Base-by-base conservation (phyloP, 1,284 basidiomycete species). In the Ganoderma meredithae region DNA sequence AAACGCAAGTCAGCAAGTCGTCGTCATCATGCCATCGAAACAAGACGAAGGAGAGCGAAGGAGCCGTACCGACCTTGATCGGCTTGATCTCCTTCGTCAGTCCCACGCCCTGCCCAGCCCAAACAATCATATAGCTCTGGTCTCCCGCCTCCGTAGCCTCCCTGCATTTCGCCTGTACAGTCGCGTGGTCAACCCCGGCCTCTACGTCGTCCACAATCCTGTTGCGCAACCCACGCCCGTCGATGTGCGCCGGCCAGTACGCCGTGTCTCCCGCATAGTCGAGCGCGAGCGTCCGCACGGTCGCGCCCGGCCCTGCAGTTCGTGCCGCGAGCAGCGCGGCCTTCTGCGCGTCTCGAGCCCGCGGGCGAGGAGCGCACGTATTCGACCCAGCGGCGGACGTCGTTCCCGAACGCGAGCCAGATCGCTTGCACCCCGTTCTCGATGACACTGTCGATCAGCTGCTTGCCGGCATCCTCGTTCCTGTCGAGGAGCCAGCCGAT, bases 401-500 rank as follows among this genome's bases (percentile, higher is more conserved):
- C 78, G 52, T 81, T 76, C 1, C 93, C 93, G 75, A 91, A 93
- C 0, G 91, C 82, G 56, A 94, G 81, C 92, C 93, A 94, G 62
- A 94, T 79, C 9, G 90, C 90, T 61, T 82, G 82, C n/a, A 91
- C 86, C 27, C 82, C 80, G 67, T 83, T 82, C 62, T 88, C 83
- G 59, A 93, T 81, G 10, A 86, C 86, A 22, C 82, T 76, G 12
- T 82, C 78, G n/a, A 94, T 76, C 22, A 86, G 70, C 22, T 84
- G 79, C 41, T 80, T 69, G 49, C 76, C 72, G 7, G 77, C 75
- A 44, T 80, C 76, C 10, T 80, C 75, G 60, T 83, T 78, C 66
- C 89, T 86, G 58, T 92, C 90, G n/a, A 94, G 83, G 67, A 83
- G 83, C 92, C 91, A 94, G 12, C 81, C 85, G 39, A 94, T 80